Base-by-base conservation (phyloP, 495 filamentous ascomycete species). In the Neurospora sp. region DNA sequence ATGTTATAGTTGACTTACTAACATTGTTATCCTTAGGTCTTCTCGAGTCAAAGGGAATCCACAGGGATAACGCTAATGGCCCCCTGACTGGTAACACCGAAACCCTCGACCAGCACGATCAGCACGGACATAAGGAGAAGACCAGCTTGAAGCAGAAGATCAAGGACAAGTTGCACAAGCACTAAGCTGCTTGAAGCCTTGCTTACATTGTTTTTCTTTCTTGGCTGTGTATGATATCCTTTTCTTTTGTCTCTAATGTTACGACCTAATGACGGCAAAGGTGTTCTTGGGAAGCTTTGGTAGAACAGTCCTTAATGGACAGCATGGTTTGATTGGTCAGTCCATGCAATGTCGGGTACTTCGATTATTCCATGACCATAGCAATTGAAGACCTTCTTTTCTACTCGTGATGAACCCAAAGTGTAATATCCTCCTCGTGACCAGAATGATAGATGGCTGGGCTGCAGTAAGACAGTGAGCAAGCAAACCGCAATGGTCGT, bases 141-240 rank as follows among this genome's bases (percentile, higher is more conserved):
- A 48, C 70, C 2, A 81, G 78, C 40, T 73, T 85, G 72, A 80
- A 77, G 75, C 81, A 85, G 0, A 84, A 82, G 75, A 83, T 85
- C 76, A 86, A 86, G 82, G 80, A 78, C 9, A 85, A 84, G 79
- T 75, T 84, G 71, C 82, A 83, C 70, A 78, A 78, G 74, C 70
- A 76, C 41, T 73, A 76, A 68, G 8, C 27, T 16, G 20, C 27
- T 20, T 20, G 27, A n/a, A 8, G 20, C 3, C 8, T 31, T 20
- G 2, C 17, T 73, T 14, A 3, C 20, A n/a, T 65, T 68, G 16
- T 72, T 14, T 1, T 65, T 35, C 17, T 17, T 65, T 17, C 27
- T 65, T 65, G 14, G 14, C 14, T 65, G 53, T 35, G 53, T 17
- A 65, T 12, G 53, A 65, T 65, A 65, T 65, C 53, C 53, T 65